Conservation (phyloP, 169 alveolate genomes). For the Cryptosporidium meleagridis region DNA sequence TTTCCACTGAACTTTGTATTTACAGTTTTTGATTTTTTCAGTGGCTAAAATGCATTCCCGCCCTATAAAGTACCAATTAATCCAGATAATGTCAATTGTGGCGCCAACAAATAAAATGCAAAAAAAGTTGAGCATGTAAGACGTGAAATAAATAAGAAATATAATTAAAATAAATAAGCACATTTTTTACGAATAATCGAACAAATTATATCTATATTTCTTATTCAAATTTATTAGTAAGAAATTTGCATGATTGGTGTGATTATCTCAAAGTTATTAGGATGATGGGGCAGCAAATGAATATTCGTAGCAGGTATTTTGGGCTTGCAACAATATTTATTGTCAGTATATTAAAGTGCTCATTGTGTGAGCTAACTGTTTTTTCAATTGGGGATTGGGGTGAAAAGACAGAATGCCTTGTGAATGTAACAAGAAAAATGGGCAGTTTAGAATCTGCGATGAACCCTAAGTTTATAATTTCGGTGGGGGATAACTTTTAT, state of each 20-base stretch:
- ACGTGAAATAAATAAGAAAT: not conserved
- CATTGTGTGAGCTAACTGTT: constrained; percentile 40
- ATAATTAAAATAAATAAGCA: not conserved
- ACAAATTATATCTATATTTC: not conserved
- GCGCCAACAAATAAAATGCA: constrained; percentile 9
- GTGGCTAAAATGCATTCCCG: constrained; percentile 6
- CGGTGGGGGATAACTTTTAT: constrained; percentile 68
- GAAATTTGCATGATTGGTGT: not conserved
- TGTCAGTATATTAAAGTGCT: not conserved
- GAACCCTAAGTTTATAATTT: constrained; percentile 45
- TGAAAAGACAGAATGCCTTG: constrained; percentile 23
- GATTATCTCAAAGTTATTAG: not conserved
- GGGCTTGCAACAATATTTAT: constrained; percentile 1
- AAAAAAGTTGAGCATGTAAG: constrained; percentile 13
- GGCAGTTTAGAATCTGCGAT: not conserved
- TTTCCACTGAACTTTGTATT: not conserved
- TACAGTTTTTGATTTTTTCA: not conserved
- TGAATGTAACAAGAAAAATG: constrained; percentile 13
- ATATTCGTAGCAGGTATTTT: not conserved
- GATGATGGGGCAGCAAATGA: not conserved
- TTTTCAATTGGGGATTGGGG: constrained; percentile 74
- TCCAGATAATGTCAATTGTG: constrained; percentile 5
- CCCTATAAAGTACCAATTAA: not conserved
- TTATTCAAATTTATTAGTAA: not conserved
- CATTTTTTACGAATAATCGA: not conserved